Percentiles rank a stretch among this genome's conserved stretches.
Conservation (phyloP, 768 basidiomycete genomes). For the Agaricus subrufescens region DNA sequence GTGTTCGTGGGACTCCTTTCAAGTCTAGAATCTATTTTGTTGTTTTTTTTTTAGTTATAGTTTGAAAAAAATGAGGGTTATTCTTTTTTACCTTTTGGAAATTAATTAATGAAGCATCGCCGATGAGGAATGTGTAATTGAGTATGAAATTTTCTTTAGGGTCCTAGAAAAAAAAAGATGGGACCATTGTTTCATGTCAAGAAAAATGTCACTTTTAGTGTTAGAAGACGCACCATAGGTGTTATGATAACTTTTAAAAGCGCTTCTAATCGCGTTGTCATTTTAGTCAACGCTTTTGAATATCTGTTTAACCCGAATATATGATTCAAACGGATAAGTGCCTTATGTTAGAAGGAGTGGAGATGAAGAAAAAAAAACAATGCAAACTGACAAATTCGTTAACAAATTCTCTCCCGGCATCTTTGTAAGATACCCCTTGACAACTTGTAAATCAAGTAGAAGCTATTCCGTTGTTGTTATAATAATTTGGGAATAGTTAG, state of each 20-base stretch:
- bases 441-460: slow-evolving; percentile 82
- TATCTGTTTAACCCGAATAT: slow-evolving; percentile 46
- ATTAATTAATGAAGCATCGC: slow-evolving; percentile 92
- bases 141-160: slow-evolving; percentile 92
- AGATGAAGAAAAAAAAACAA: not conserved
- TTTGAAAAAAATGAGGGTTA: not conserved
- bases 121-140: slow-evolving; percentile 92
- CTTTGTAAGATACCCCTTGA: slow-evolving; percentile 79
- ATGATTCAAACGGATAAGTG: not conserved
- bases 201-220: no score
- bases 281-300: slow-evolving; percentile 75
- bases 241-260: slow-evolving; percentile 94
- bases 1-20: slow-evolving; percentile 83
- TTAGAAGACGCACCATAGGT: slow-evolving; percentile 60
- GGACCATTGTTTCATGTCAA: no score
- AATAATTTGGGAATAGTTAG: not conserved
- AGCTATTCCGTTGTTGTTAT: slow-evolving; percentile 25
- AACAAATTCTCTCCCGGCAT: slow-evolving; percentile 71
- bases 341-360: slow-evolving; percentile 3
- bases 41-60: no score
- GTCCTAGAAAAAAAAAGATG: slow-evolving; percentile 42
- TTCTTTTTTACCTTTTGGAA: slow-evolving; percentile 80
- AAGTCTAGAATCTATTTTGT: slow-evolving; percentile 78
- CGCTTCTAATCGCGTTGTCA: slow-evolving; percentile 79
- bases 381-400: slow-evolving; percentile 42